A percentile compares a stretch with the other conserved stretches of the same genome.
Evolutionary conservation across 2,329 filamentous ascomycete genomes (phyloP).

Genomic region (Epichloe uncinata): DNA sequence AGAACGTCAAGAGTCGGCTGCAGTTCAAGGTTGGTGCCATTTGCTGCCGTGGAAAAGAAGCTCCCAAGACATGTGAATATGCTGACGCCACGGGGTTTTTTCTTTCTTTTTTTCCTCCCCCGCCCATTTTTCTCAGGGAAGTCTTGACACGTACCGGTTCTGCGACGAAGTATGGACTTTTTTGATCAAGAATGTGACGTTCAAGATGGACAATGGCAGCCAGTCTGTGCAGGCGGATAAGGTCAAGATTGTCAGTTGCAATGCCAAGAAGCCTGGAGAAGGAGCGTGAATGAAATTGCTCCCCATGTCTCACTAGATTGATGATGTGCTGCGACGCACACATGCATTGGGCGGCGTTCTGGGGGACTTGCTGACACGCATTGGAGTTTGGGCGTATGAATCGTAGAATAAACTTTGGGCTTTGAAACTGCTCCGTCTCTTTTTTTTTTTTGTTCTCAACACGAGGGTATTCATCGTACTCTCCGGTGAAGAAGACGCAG

Average conservation of each 20-base stretch:
- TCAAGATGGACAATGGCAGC: slow-evolving; percentile 80
- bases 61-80: background rate
- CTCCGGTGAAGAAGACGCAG: too few species aligned
- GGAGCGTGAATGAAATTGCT: slow-evolving; percentile 4
- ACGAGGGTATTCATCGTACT: background rate
- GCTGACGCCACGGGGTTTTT: background rate
- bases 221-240: slow-evolving; percentile 70
- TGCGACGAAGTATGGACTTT: slow-evolving; percentile 99
- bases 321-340: too few species aligned
- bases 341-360: slow-evolving; percentile 11
- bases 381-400: background rate
- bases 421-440: too few species aligned
- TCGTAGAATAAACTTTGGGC: too few species aligned
- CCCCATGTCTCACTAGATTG: too few species aligned
- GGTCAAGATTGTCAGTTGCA: slow-evolving; percentile 97
- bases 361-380: background rate
- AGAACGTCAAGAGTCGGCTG: slow-evolving; percentile 81
- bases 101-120: background rate
- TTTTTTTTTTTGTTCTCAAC: background rate
- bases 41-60: background rate
- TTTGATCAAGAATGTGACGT: slow-evolving; percentile 95
- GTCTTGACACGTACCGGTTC: slow-evolving; percentile 96
- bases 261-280: slow-evolving; percentile 58
- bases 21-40: slow-evolving; percentile 72
- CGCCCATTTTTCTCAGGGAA: slow-evolving; percentile 47